phyloP scores from a whole-genome alignment of 176 grass and related monocot genomes.

The Cenchrus americanus region DNA sequence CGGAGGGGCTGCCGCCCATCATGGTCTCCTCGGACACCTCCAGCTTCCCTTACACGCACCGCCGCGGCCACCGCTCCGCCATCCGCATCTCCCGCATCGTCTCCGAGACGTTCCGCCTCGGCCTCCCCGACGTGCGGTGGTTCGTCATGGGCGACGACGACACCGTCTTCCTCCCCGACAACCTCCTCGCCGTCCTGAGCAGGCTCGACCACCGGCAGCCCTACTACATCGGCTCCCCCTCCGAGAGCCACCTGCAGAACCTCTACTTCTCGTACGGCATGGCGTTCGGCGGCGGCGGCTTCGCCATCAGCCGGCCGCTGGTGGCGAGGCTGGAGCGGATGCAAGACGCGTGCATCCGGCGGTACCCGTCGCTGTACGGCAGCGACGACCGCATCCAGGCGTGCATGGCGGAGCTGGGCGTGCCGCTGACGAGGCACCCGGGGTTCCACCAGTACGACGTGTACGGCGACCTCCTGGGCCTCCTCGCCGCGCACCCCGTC shows the following conservation, averaged over 20 bases:
- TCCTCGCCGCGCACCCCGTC: slow-evolving; percentile 80
- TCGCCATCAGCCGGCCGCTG: slow-evolving; percentile 88
- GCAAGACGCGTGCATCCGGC: slow-evolving; percentile 82
- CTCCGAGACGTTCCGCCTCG: slow-evolving; percentile 87
- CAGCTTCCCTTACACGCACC: slow-evolving; percentile 80
- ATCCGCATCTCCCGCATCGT: slow-evolving; percentile 97
- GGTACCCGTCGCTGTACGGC: slow-evolving; percentile 88
- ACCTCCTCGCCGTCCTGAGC: slow-evolving; percentile 72
- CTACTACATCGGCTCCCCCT: slow-evolving; percentile 91
- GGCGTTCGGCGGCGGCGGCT: slow-evolving; percentile 90
- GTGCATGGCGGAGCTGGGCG: slow-evolving; percentile 97
- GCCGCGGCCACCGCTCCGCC: slow-evolving; percentile 79
- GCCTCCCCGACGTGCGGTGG: slow-evolving; percentile 75
- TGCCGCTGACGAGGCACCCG: slow-evolving; percentile 81
- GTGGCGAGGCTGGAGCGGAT: slow-evolving; percentile 59
- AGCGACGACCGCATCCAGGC: slow-evolving; percentile 98
- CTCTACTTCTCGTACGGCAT: slow-evolving; percentile 96
- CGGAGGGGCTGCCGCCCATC: slow-evolving; percentile 58
- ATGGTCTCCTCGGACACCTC: slow-evolving; percentile 77
- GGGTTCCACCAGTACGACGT: slow-evolving; percentile 99
- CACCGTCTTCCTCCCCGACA: slow-evolving; percentile 88
- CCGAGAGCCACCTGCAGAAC: slow-evolving; percentile 91
- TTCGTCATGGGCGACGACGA: slow-evolving; percentile 99
- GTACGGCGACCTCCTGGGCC: slow-evolving; percentile 88
- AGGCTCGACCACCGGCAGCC: slow-evolving; percentile 83